These are phyloP conservation scores for Cyphellophora europaea DNA, from an alignment of 2,329 filamentous ascomycete genomes.

Conservation along the genomic window DNA sequence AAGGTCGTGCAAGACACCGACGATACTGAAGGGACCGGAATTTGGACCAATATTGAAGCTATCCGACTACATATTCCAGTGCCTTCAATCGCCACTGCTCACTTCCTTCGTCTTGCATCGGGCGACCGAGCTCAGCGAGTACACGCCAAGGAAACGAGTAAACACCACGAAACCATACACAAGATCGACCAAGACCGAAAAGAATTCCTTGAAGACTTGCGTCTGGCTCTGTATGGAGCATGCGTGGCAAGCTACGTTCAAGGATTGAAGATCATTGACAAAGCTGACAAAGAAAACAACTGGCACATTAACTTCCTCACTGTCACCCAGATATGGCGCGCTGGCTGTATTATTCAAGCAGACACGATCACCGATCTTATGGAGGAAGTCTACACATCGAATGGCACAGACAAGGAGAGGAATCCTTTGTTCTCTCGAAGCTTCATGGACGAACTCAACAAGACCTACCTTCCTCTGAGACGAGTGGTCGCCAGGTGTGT, in stretches of 20 bases:
- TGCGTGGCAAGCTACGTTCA: conserved; percentile 57
- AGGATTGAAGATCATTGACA: conserved; percentile 55
- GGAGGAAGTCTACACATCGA: conserved; percentile 3
- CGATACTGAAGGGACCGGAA: conserved; percentile 51
- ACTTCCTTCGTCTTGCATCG: conserved; percentile 55
- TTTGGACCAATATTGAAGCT: conserved; percentile 56
- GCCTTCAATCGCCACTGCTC: conserved; percentile 54
- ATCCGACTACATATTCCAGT: conserved; percentile 53
- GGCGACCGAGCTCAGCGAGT: conserved; percentile 50
- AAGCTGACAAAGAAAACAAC: conserved; percentile 46
- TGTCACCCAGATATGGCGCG: conserved; percentile 53
- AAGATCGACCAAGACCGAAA: conserved; percentile 26
- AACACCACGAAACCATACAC: conserved; percentile 13
- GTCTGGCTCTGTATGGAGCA: conserved; percentile 51
- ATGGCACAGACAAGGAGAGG: too few relatives aligned
- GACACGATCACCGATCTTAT: conserved; percentile 56
- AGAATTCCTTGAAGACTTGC: conserved; percentile 47
- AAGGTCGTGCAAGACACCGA: conserved; percentile 56
- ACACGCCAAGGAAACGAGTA: too few relatives aligned
- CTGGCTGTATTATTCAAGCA: conserved; percentile 61
- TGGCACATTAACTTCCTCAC: conserved; percentile 42
- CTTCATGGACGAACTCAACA: too few relatives aligned
- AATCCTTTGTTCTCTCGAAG: too few relatives aligned
- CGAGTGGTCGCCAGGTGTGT: conserved; percentile 45
- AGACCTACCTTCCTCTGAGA: conserved; percentile 44